Base-by-base conservation (phyloP, 2,329 filamentous ascomycete genomes). In the Hirsutella rhossiliensis region DNA sequence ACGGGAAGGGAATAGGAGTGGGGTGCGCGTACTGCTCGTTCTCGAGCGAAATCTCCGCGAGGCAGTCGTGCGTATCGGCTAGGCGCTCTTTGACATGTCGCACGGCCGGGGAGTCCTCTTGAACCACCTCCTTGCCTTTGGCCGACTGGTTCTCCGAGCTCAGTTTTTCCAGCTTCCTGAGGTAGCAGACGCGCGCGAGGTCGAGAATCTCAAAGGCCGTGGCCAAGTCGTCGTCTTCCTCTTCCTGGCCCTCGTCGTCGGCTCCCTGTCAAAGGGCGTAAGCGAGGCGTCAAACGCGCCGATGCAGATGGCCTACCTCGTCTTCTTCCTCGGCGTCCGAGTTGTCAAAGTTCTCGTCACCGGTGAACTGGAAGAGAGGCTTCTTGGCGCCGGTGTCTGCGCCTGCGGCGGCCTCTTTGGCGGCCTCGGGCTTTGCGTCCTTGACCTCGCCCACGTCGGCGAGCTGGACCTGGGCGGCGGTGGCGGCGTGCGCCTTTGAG, bases 41-140 rank as follows among this genome's bases (percentile, higher is more conserved):
- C 67, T 98, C 92, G 27, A 98, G 72, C n/a, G 85, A 94, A 49
- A 98, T 96, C 64, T 98, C 92, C 11, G 89, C 86, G 49, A 97
- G 84, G 45, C 95, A 76, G 60, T 96, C 89, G 61, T 96, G 87
- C 9, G 87, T 94, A 59, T 98, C 92, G 48, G 87, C 87, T 30
- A 97, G 75, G 45, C 87, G 80, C 63, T 94, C 87, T 63, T 88
- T 89, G 57, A 89, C 71, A 48, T 84, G 78, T 50, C 73, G 66
- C 38, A 70, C 51, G 2, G 60, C 54, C 36, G 66, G 63, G 8
- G 62, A 63, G 43, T 71, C 66, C 19, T 59, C 60, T 31, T 64
- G 56, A 15, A 58, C 58, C 31, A 56, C 58, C 46, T 69, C 65
- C 47, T 72, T 71, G 45, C 62, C 66, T 45, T 70, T 69, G 46